Evolutionary conservation across 441 rosid species (phyloP).

Genomic region (Populus hybrid): DNA sequence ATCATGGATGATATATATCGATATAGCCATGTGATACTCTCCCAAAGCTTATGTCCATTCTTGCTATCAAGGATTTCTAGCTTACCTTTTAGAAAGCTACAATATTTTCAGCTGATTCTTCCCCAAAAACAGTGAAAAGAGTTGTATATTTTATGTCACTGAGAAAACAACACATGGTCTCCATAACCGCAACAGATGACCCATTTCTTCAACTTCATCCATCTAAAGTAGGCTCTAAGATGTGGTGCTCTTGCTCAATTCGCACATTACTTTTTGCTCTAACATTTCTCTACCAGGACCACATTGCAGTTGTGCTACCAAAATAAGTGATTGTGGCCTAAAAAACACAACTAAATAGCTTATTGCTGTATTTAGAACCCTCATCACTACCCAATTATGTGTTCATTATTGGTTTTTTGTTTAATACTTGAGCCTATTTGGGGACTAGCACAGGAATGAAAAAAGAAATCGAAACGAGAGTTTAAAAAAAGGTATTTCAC

Average conservation of each 20-base stretch:
- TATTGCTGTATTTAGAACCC: background rate
- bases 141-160: background rate
- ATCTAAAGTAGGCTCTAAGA: conserved; percentile 13
- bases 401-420: background rate
- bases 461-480: background rate
- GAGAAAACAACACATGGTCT: conserved; percentile 28
- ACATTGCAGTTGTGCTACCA: background rate
- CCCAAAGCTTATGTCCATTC: background rate
- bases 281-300: conserved; percentile 10
- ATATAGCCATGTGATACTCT: conserved; percentile 12
- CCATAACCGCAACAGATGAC: conserved; percentile 22
- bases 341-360: background rate
- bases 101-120: conserved; percentile 19
- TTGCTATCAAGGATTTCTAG: conserved; percentile 4
- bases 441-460: background rate
- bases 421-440: background rate
- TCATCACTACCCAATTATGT: background rate
- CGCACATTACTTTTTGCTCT: background rate
- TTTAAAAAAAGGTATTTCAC: background rate
- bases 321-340: background rate
- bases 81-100: conserved; percentile 23
- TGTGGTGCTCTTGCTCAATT: conserved; percentile 9
- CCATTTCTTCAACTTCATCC: conserved; percentile 23
- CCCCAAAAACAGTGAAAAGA: conserved; percentile 9
- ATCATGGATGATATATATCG: background rate